Percentiles rank a stretch among this genome's conserved stretches.
Conservation (phyloP, 164 flowering plant genomes). For the Berberis thunbergii region DNA sequence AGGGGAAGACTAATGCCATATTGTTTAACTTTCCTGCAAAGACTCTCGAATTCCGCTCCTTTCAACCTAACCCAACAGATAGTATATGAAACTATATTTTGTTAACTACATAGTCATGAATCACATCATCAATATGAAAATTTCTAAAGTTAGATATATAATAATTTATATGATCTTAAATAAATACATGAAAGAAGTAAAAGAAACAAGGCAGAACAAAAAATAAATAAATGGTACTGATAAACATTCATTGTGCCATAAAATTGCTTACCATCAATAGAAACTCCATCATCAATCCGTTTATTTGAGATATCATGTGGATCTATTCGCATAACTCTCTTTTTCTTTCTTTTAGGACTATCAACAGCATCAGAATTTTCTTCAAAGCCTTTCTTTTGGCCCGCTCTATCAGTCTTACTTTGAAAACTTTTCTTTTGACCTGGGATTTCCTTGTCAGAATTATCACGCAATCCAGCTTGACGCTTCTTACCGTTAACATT, state of each 20-base stretch:
- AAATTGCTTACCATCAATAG: slow-evolving; percentile 34
- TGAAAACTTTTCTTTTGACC: too few relatives aligned
- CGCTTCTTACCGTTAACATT: too few relatives aligned
- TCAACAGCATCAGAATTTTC: slow-evolving; percentile 23
- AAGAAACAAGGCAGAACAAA: neutral
- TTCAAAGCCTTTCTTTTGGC: slow-evolving; percentile 16
- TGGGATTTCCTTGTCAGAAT: too few relatives aligned
- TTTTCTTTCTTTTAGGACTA: slow-evolving; percentile 43
- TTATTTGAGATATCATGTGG: slow-evolving; percentile 76
- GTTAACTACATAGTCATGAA: neutral
- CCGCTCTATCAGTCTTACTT: too few relatives aligned
- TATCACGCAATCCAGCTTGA: too few relatives aligned
- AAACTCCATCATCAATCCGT: slow-evolving; percentile 53
- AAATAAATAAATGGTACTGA: neutral
- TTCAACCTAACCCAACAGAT: too few relatives aligned
- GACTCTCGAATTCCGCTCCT: too few relatives aligned
- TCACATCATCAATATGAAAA: neutral
- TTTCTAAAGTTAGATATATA: neutral
- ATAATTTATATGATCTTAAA: neutral
- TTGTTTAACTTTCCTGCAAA: too few relatives aligned
- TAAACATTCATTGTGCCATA: too few relatives aligned
- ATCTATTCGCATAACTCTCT: slow-evolving; percentile 50
- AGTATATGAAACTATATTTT: too few relatives aligned
- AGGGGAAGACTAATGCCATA: too few relatives aligned
- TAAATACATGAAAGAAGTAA: neutral